Base-by-base conservation (phyloP, 2,329 filamentous ascomycete genomes). In the Epichloe sylvatica region DNA sequence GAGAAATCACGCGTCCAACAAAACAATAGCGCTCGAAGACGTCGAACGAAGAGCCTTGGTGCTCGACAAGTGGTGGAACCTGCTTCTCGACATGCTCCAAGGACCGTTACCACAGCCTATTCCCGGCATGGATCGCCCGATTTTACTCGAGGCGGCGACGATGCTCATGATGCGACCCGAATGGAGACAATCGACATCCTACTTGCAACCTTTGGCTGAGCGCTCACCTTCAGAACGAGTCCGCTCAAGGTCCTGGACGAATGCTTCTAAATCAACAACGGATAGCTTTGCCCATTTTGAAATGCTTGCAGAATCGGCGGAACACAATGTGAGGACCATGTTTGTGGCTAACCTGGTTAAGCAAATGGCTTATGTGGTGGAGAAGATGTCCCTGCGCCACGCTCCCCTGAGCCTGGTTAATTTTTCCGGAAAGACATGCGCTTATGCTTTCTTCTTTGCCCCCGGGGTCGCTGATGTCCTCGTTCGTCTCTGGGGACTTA, bases 381-480 rank as follows among this genome's bases (percentile, higher is more conserved):
- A 92, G 49, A 91, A 88, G 62, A 84, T 95, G 81, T 89, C 86
- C 15, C 71, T 86, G 59, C 79, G 86, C 45, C 84, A 88, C 51
- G 72, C 71, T 4, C 76, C 77, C 1, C 59, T 72, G 19, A 84
- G 80, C 57, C 65, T 89, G 51, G 86, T 95, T 51, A 84, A 84
- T 33, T 95, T 95, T 62, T 88, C 86, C 49, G 90, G 87, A 52
- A 94, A 92, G 66, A 86, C 88, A 4, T 91, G 86, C 60, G 89
- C 90, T 2, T 95, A 94, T 64, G 89, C 87, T 33, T 95, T 94
- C 66, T 92, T 91, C 68, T 96, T 94, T 60, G 90, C 86, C 30
- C 88, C 88, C 0, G 87, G 87, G 4, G 78, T 94, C 49, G 84
- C 87, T 7, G 88, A 94, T 60, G 78, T 94, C 46, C 72, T 95